Conservation (phyloP, 108 stramenopile species). For the Asterionellopsis glacialis region DNA sequence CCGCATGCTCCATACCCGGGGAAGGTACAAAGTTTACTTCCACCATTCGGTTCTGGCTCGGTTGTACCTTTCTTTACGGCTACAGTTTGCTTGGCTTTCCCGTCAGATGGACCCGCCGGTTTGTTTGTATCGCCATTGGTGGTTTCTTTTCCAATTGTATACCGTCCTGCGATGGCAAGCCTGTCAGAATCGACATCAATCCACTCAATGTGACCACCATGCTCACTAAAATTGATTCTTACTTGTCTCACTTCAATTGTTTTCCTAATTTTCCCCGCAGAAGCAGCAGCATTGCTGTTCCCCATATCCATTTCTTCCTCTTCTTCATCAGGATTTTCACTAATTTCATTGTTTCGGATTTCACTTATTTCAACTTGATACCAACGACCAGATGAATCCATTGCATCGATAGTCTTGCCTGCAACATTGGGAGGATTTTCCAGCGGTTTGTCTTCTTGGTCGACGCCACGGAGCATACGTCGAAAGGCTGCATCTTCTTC, state of each 20-base stretch:
- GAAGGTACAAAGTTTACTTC: slow-evolving; percentile 57
- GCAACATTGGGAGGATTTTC: slow-evolving; percentile 32
- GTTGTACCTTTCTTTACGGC: slow-evolving; percentile 5
- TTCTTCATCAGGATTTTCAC: slow-evolving; percentile 40
- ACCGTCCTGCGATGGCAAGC: slow-evolving; percentile 72
- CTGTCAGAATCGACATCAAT: slow-evolving; percentile 82
- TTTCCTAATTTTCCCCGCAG: background rate
- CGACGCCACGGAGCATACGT: slow-evolving; percentile 49
- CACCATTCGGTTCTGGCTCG: slow-evolving; percentile 7
- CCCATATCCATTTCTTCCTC: slow-evolving; percentile 20
- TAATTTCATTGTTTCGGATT: slow-evolving; percentile 28
- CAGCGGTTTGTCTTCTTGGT: slow-evolving; percentile 45
- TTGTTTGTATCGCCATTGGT: slow-evolving; percentile 32
- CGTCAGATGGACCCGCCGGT: slow-evolving; percentile 26
- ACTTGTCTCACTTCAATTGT: slow-evolving; percentile 34
- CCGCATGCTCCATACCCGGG: slow-evolving; percentile 87
- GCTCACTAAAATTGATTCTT: slow-evolving; percentile 63
- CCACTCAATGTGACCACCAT: slow-evolving; percentile 75
- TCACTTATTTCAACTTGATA: slow-evolving; percentile 62
- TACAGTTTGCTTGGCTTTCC: slow-evolving; percentile 39
- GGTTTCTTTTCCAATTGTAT: slow-evolving; percentile 42
- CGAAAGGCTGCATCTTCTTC: slow-evolving; percentile 73
- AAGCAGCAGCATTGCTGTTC: background rate
- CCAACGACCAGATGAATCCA: slow-evolving; percentile 82
- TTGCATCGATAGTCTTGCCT: slow-evolving; percentile 67